A percentile compares a stretch with the other conserved stretches of the same genome.
Evolutionary conservation across 2,329 filamentous ascomycete species (phyloP).

Genomic region (Scytalidium sp.): DNA sequence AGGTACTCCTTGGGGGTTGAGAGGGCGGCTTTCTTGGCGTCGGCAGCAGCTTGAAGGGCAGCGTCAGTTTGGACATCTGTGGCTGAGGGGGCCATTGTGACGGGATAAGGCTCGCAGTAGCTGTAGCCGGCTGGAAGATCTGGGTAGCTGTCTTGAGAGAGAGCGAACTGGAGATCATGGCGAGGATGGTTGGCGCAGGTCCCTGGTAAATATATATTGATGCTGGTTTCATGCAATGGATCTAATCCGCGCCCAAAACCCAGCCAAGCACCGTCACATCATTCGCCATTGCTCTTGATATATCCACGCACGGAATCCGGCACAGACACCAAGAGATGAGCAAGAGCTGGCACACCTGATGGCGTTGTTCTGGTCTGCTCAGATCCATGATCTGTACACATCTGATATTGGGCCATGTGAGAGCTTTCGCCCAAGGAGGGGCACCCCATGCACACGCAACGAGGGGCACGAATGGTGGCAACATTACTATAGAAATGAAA

Average conservation of each 20-base stretch:
- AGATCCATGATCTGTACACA: background rate
- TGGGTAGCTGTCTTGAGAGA: constrained; percentile 8
- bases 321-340: background rate
- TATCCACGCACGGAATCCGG: background rate
- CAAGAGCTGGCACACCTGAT: background rate
- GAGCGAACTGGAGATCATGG: constrained; percentile 12
- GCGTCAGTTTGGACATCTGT: constrained; percentile 11
- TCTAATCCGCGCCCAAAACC: background rate
- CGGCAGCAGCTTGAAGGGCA: constrained; percentile 2
- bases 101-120: background rate
- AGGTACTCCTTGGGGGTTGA: constrained; percentile 17
- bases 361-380: background rate
- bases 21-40: constrained; percentile 1
- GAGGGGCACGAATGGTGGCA: background rate
- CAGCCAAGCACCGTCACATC: background rate
- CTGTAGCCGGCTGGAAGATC: constrained; percentile 6
- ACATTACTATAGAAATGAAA: background rate
- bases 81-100: constrained; percentile 14
- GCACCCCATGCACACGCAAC: too few species aligned
- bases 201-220: background rate
- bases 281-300: background rate
- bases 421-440: background rate
- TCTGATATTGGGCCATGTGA: background rate
- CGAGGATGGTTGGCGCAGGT: background rate
- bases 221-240: background rate